Evolutionary conservation across 345 rosid genomes (phyloP), one percentile per base, ranked within the genome.

Genomic region (Citrus glauca): DNA sequence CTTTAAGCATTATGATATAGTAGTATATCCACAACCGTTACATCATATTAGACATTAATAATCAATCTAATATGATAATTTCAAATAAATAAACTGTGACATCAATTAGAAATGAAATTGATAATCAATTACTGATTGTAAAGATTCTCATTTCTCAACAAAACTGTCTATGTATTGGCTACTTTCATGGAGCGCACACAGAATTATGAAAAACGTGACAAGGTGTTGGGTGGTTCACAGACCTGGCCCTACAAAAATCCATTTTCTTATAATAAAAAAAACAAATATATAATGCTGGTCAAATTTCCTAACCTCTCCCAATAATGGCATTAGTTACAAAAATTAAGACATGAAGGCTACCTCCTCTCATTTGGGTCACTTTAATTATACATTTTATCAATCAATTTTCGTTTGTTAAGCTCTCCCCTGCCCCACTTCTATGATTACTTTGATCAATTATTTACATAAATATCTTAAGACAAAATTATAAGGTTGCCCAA

Each of bases 151-250:
- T 10, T 45, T 45, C 50, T 45, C 13, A 1, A 45, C 50, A 11
- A 45, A 0, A 11, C 17, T 45, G 4, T 11, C 14, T 45, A 13
- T 3, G 10, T 45, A 13, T 45, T 45, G 50, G 50, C 4, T 45
- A 3, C 50, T 45, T 45, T 0, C 50, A 45, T 11, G 50, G 5
- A 45, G 16, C 17, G 4, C 50, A 0, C 17, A 45, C 14, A 3
- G 50, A 45, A 45, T 45, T 11, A 45, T 11, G 10, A 45, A 45
- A 10, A 45, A 56, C 28, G 71, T 17, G 38, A 72, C 28, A 9
- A 32, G 77, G 9, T 73, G 76, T 76, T 68, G 14, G 78, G 66
- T 80, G 38, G 80, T 25, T 66, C 62, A 61, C 78, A 60, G 40
- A 50, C 35, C 4, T 48, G 69, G 63, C 28, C 83, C 81, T 22